These are phyloP conservation scores for Beta vulgaris DNA, from an alignment of 148 eudicot species.

Conservation along the genomic window DNA sequence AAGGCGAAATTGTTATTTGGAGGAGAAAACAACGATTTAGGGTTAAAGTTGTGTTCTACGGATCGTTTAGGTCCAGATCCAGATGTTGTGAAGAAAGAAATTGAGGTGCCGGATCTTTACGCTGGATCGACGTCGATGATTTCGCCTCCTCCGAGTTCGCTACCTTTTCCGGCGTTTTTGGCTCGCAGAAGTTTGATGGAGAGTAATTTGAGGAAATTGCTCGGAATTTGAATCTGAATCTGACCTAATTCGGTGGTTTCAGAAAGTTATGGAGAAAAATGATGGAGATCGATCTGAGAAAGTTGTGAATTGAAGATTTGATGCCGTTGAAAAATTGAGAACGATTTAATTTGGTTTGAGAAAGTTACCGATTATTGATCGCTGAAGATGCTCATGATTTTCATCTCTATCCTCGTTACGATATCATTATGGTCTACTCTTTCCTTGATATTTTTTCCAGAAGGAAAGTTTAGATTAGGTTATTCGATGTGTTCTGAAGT, in stretches of 20 bases:
- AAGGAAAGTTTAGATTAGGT: not conserved
- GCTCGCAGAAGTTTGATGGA: conserved; percentile 1
- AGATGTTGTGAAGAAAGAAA: conserved; percentile 36
- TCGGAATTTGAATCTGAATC: too few relatives aligned
- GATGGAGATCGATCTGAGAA: too few relatives aligned
- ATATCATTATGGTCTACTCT: not conserved
- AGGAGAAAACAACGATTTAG: conserved; percentile 19
- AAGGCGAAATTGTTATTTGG: conserved; percentile 20
- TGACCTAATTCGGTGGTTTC: too few relatives aligned
- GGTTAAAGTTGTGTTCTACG: conserved; percentile 32
- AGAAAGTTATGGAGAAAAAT: too few relatives aligned
- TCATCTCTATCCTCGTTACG: not conserved
- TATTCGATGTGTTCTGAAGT: not conserved
- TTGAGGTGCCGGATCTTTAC: conserved; percentile 40
- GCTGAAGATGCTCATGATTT: not conserved
- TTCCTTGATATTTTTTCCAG: conserved; percentile 7
- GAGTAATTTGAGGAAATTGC: conserved; percentile 31
- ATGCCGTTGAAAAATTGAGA: not conserved
- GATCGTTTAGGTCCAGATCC: conserved; percentile 59
- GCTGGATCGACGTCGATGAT: conserved; percentile 14
- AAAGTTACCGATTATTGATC: not conserved
- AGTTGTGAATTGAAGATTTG: conserved; percentile 31
- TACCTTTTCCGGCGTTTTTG: conserved; percentile 25
- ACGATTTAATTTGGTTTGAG: not conserved
- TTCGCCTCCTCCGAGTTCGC: conserved; percentile 25